phyloP scores from a whole-genome alignment of 768 basidiomycete species.

The Albatrellus ellisii region DNA sequence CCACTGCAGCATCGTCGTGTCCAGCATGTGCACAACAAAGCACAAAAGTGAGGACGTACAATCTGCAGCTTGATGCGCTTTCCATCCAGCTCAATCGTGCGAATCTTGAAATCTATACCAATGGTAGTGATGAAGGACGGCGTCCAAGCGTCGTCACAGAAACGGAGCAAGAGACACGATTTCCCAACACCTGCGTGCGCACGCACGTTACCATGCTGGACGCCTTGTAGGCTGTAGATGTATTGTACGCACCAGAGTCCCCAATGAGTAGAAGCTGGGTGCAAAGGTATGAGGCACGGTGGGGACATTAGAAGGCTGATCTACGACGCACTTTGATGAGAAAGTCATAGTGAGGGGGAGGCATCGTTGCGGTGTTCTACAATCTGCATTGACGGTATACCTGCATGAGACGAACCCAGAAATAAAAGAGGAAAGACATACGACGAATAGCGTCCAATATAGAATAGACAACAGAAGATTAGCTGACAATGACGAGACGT shows the following conservation, averaged over 20 bases:
- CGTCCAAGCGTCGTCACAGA: conserved; percentile 99
- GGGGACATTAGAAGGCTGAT: not conserved
- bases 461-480: no score
- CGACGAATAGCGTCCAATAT: not conserved
- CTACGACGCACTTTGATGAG: conserved; percentile 67
- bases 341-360: conserved; percentile 94
- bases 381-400: not conserved
- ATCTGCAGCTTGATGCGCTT: conserved; percentile 99
- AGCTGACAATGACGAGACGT: no score
- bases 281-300: conserved; percentile 10
- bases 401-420: not conserved
- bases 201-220: no score
- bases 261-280: conserved; percentile 84
- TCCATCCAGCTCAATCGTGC: conserved; percentile 95
- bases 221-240: not conserved
- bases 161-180: conserved; percentile 88
- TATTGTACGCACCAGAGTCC: conserved; percentile 59
- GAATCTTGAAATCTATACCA: conserved; percentile 99
- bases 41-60: conserved; percentile 34
- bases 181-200: conserved; percentile 71
- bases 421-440: not conserved
- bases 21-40: not conserved
- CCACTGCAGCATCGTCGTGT: conserved; percentile 45
- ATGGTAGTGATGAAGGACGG: conserved; percentile 99
- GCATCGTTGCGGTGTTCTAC: conserved; percentile 33